Percentiles rank a stretch among this genome's conserved stretches.
Evolutionary conservation across 2,329 filamentous ascomycete species (phyloP).

Genomic region (Orbilia javanica): DNA sequence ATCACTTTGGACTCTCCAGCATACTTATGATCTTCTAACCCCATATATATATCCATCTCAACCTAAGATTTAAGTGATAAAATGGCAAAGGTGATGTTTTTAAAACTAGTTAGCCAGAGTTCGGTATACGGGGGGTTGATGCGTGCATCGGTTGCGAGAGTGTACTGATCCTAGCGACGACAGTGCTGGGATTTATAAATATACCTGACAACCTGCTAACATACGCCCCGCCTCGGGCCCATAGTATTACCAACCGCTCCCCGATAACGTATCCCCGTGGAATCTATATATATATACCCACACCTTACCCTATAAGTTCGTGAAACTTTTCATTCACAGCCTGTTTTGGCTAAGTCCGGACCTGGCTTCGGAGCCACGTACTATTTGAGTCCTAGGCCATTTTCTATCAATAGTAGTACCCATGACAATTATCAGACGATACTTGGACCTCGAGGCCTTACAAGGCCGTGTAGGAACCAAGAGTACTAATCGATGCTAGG

Average conservation of each 20-base stretch:
- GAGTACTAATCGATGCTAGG: background rate
- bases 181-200: no score
- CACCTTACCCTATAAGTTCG: no score
- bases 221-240: background rate
- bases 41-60: no score
- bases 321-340: background rate
- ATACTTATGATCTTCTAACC: no score
- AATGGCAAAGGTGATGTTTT: no score
- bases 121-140: no score
- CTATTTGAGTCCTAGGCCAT: background rate
- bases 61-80: no score
- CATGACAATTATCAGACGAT: background rate
- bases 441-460: background rate
- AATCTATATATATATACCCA: background rate
- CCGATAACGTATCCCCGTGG: background rate
- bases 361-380: conserved; percentile 5
- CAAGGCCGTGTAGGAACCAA: background rate
- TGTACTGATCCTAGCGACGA: no score
- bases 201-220: background rate
- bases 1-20: no score
- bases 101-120: no score
- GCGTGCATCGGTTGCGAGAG: no score
- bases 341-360: background rate
- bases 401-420: background rate
- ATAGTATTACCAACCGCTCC: background rate